Evolutionary conservation across 202 grass and related monocot species (phyloP), one percentile per base, ranked within the genome.

Genomic region (Digitaria exilis): DNA sequence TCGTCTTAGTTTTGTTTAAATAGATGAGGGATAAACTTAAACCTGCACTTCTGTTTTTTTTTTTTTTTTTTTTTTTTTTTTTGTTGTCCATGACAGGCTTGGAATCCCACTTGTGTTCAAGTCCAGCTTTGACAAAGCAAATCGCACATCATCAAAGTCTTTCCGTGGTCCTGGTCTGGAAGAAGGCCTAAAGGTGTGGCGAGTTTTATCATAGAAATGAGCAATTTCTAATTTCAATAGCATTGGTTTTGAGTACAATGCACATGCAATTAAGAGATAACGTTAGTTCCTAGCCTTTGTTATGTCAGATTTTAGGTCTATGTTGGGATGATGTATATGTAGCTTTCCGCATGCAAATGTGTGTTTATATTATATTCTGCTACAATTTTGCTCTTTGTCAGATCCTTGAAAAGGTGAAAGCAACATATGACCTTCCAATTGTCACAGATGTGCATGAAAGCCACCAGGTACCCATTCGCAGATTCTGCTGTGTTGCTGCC

Each of bases 391-490:
- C 56, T 64, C 49, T 60, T 46, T 90, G 10, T 35, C 89, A 98
- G 96, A 93, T 98, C 62, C 89, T 98, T 86, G 92, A 98, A 85
- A 98, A 98, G 73, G 96, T 98, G 74, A 98, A 98, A 86, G 52
- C 65, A 3, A 76, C 87, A 39, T 93, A 98, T 90, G 90, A 91
- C 85, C 87, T 98, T 37, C 96, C 96, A 30, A 30, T 95, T 18
- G 76, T 98, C 73, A 98, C 96, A 80, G 96, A 98, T 48, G 96
- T 98, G 44, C 96, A 98, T 48, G 96, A 98, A 84, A 95, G 96
- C 84, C 87, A 59, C 63, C 96, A 98, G 96, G 96, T 98, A 88
- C 46, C 65, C 39, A 76, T 65, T 66, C 8, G 2, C 6, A 59
- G 70, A 71, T 72, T 81, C 9, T 74, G 2, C 39, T n/a, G 19